Evolutionary conservation across 1,284 basidiomycete species (phyloP), one percentile per base, ranked within the genome.

Genomic region (Coriolopsis trogii): DNA sequence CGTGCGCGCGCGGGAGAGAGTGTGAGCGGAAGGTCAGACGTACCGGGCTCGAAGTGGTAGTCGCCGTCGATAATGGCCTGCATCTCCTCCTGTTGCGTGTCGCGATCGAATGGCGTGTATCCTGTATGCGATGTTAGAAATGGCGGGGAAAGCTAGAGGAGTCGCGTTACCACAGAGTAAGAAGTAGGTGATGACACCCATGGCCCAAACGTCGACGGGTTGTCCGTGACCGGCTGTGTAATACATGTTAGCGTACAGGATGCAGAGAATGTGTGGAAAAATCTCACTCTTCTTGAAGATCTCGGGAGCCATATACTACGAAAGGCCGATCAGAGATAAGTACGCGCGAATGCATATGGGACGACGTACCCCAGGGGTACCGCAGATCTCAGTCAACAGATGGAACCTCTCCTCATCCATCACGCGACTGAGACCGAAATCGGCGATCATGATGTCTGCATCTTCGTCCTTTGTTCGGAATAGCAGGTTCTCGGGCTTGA

Each of bases 401-500:
- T 85, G 89, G 63, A 96, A 82, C 68, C 93, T 93, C 55, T 93
- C 88, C 60, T 95, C 93, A 30, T 97, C 90, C 75, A 99, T 89
- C 20, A 97, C 81, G 25, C 93, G 77, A 69, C 88, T 85, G 52
- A 98, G 80, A 10, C 97, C 97, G 70, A 99, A 99, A 72, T 99
- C 97, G 4, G 97, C 96, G 59, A 99, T 90, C 83, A 98, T 91
- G 62, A 99, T 88, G 65, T 98, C 95, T 8, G 95, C 89, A 49
- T 95, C 89, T 67, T 98, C 95, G 4, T 84, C 89, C 64, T 86
- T 84, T 36, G 90, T 89, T 53, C 92, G 85, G 84, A 99, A 99
- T 20, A 99, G 79, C 20, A 99, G 80, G 73, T 99, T 99, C 73
- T 99, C 96, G 5, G 96, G 96, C 71, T 99, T 99, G 58, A 99